A percentile compares a stretch with the other conserved stretches of the same genome.
phyloP scores from a whole-genome alignment of 352 stramenopile species.

The Thalassiosira sp. region DNA sequence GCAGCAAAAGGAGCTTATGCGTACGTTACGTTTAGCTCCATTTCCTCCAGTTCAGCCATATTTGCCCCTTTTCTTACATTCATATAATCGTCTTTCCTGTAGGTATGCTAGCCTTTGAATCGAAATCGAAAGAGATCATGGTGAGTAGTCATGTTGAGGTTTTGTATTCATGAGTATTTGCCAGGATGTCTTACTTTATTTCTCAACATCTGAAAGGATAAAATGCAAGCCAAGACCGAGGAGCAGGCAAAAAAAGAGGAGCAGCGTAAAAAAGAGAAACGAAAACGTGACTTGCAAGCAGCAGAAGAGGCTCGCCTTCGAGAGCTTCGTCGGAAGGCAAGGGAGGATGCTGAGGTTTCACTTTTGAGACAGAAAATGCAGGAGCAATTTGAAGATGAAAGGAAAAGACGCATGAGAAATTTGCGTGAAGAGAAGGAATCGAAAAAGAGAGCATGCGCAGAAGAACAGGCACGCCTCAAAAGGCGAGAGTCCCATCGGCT shows the following conservation, averaged over 20 bases:
- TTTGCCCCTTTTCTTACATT: background rate
- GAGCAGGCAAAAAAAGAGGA: conserved; percentile 40
- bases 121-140: conserved; percentile 46
- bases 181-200: background rate
- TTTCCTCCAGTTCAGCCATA: too few relatives aligned
- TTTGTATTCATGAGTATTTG: too few relatives aligned
- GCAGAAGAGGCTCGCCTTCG: conserved; percentile 44
- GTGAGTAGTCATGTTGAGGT: conserved; percentile 1
- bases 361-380: conserved; percentile 23
- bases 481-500: conserved; percentile 29
- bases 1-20: conserved; percentile 45
- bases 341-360: conserved; percentile 30
- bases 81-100: background rate
- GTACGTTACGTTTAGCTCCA: conserved; percentile 33
- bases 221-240: conserved; percentile 34
- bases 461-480: conserved; percentile 32
- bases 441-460: conserved; percentile 20
- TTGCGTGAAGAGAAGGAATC: conserved; percentile 20
- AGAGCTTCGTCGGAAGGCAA: conserved; percentile 33
- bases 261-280: conserved; percentile 41
- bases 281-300: conserved; percentile 32
- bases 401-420: conserved; percentile 31
- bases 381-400: conserved; percentile 41
- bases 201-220: conserved; percentile 20
- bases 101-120: conserved; percentile 31